Evolutionary conservation across 108 stramenopile species (phyloP), one percentile per base, ranked within the genome.

Genomic region (Pseudonitzschia multistriata): DNA sequence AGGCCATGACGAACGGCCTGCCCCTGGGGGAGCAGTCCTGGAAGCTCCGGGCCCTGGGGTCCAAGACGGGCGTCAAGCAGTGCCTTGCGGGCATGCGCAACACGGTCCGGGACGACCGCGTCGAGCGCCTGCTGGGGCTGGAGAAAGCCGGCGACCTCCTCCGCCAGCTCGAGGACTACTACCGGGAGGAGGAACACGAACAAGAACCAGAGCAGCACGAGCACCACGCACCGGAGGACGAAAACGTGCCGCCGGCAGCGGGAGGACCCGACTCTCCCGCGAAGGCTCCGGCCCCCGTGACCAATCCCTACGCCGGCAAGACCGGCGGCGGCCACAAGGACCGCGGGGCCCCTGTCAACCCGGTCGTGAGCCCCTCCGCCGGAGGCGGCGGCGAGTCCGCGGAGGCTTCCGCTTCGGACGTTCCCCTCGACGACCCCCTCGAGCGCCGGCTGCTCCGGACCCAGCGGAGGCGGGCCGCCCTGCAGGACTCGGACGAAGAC

Each of bases 31-130:
- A 90, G 71, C 72, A 76, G 28, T 66, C 81, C 34, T 67, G 81
- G 49, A 84, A 80, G 40, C 74, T 90, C 33, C 79, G 88, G 56
- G 67, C 70, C 0, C 24, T 88, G 64, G 81, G 81, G 6, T 74
- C 74, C 15, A 87, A 85, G 40, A 55, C 49, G 29, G 66, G 73
- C 36, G 76, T 92, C 42, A 86, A 85, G 68, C 68, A 68, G 25
- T 83, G 73, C 57, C 66, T 93, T 34, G 53, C 80, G 28, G 29
- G 74, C 0, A 90, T 90, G 88, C 65, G 91, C 8, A 64, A 85
- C 71, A 76, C 83, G 33, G 74, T 85, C 34, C 83, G 86, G 11
- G 73, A 76, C 53, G 77, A 82, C 21, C 81, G 88, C 63, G 73
- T 93, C 42, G 84, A 85, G 50, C 70, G 66, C 5, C 50, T 87